Evolutionary conservation across 192 early-diverging fungal genomes (phyloP).

Genomic region (Anaeromyces robustus): DNA sequence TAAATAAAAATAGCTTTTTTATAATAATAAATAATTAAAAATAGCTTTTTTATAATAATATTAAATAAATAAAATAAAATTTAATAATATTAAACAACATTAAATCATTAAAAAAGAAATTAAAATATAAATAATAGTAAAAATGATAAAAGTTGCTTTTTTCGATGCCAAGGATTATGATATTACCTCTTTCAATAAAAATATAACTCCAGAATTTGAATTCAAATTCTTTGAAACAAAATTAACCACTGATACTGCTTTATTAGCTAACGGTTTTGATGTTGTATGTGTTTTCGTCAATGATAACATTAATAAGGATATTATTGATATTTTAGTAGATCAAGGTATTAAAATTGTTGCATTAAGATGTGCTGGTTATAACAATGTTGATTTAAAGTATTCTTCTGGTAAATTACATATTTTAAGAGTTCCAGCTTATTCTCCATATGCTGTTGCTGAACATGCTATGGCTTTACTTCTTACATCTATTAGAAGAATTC

Average conservation of each 20-base stretch:
- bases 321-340: slow-evolving; percentile 9
- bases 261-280: not conserved
- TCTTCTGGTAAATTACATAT: slow-evolving; percentile 10
- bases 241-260: not conserved
- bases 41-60: no score
- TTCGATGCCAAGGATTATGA: slow-evolving; percentile 1
- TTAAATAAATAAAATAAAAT: no score
- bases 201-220: not conserved
- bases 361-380: slow-evolving; percentile 25
- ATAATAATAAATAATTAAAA: no score
- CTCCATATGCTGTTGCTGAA: slow-evolving; percentile 29
- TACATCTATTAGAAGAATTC: slow-evolving; percentile 23
- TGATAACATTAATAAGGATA: slow-evolving; percentile 12
- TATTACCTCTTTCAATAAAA: not conserved
- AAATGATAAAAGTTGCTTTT: not conserved
- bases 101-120: no score
- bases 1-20: no score
- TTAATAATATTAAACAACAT: no score
- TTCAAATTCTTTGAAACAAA: not conserved
- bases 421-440: slow-evolving; percentile 28
- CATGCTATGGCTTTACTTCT: slow-evolving; percentile 20
- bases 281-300: slow-evolving; percentile 30
- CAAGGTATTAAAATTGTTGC: slow-evolving; percentile 21
- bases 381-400: slow-evolving; percentile 24
- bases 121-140: no score